Base-by-base conservation (phyloP, 805 yeast species). In the Wilhelminamyces savonicus region DNA sequence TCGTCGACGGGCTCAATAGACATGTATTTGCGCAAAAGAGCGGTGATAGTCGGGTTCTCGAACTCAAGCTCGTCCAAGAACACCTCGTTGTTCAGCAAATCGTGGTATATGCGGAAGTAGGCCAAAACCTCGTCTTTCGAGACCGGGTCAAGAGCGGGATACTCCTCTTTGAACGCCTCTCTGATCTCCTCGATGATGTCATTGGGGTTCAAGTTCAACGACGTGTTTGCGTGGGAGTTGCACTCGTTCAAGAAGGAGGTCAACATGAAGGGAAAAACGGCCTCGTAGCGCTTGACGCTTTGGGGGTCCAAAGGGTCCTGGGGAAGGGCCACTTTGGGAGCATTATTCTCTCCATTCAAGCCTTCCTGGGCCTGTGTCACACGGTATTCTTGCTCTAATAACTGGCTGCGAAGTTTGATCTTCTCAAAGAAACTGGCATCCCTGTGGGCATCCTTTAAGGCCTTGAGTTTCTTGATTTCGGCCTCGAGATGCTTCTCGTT, bases 31-130 rank as follows among this genome's bases (percentile, higher is more conserved):
- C 17, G 21, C 8, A 53, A 46, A 32, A 60, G 31, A 7, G 37
- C 30, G 13, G 40, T 41, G 7, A 60, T 58, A 5, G 32, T 34
- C 2, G 41, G 43, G 30, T 61, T 43, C 12, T 46, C 46, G 25
- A 53, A 47, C 16, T 42, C 28, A 27, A 62, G 34, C 19, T 55
- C 60, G 23, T 54, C 58, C 27, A 50, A 43, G 26, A 38, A 41
- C 10, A 46, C 40, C 3, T 43, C 21, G 24, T 43, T 47, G 34
- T 56, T 52, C 36, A 48, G 47, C n/a, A 62, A 35, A 5, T 51
- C 47, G 39, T 50, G 50, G 37, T 42, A 59, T 11, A 59, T 36
- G 23, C 48, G 52, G 38, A 50, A 54, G 26, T 40, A 40, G 12
- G 34, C 35, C 30, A 49, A 42, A 5, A 60, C 49, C 19, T 58